A percentile compares a stretch with the other conserved stretches of the same genome.
These are phyloP conservation scores for Calonectria leucothoes DNA, from an alignment of 2,329 filamentous ascomycete species.

Conservation along the genomic window DNA sequence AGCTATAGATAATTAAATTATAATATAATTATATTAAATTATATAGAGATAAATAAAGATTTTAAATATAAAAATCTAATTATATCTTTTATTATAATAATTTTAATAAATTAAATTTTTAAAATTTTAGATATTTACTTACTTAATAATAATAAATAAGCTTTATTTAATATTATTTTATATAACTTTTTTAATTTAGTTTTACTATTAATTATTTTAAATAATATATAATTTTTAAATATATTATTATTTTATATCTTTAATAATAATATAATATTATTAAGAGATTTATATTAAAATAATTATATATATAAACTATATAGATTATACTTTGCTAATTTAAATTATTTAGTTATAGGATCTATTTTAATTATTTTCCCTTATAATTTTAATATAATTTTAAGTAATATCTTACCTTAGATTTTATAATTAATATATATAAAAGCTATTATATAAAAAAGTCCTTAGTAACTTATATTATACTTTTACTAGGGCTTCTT, in stretches of 20 bases:
- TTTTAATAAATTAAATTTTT: no score
- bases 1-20: no score
- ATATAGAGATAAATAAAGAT: no score
- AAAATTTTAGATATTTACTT: no score
- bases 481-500: slow-evolving; percentile 9
- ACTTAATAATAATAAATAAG: no score
- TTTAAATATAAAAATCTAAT: no score
- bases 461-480: background rate
- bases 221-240: background rate
- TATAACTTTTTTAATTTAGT: no score
- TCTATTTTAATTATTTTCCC: background rate
- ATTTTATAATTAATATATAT: slow-evolving; percentile 16
- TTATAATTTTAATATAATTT: background rate
- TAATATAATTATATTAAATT: no score
- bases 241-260: background rate
- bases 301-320: slow-evolving; percentile 4
- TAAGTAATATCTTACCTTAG: background rate
- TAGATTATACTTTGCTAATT: background rate
- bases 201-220: slow-evolving; percentile 1
- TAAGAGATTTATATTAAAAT: background rate
- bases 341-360: background rate
- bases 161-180: no score
- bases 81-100: no score
- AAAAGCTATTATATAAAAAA: background rate
- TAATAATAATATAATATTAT: background rate